Percentiles rank a stretch among this genome's conserved stretches.
phyloP scores from a whole-genome alignment of 2,329 filamentous ascomycete genomes.

The Alternaria sp. region DNA sequence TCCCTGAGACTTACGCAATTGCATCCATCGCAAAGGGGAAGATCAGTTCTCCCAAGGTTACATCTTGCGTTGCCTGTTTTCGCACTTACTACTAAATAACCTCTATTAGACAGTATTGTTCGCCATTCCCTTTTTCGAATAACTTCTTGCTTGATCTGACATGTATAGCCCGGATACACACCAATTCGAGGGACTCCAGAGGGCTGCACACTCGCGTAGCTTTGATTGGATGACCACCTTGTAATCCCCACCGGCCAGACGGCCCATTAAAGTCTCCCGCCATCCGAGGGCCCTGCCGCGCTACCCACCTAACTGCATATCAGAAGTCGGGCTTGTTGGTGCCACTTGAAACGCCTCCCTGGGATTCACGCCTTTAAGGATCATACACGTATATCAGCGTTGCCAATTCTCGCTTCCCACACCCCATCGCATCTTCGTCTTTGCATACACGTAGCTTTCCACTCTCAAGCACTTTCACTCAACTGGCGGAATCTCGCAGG shows the following conservation, averaged over 20 bases:
- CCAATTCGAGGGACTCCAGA: background rate
- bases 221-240: conserved; percentile 22
- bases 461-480: background rate
- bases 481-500: background rate
- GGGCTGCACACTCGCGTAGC: background rate
- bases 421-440: background rate
- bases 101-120: background rate
- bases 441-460: background rate
- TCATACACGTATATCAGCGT: conserved; percentile 30
- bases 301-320: conserved; percentile 31
- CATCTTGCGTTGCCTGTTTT: background rate
- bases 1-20: conserved; percentile 5
- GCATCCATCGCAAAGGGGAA: background rate
- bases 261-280: conserved; percentile 15
- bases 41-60: background rate
- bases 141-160: background rate
- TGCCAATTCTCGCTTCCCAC: conserved; percentile 10
- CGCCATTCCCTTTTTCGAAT: background rate
- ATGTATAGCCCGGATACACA: background rate
- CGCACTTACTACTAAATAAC: background rate
- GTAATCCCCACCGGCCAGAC: conserved; percentile 15
- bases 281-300: conserved; percentile 25
- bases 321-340: conserved; percentile 23
- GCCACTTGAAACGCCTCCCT: conserved; percentile 23
- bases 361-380: conserved; percentile 18